These are phyloP conservation scores for Arabis hirsuta DNA, from an alignment of 345 rosid species.

Conservation along the genomic window DNA sequence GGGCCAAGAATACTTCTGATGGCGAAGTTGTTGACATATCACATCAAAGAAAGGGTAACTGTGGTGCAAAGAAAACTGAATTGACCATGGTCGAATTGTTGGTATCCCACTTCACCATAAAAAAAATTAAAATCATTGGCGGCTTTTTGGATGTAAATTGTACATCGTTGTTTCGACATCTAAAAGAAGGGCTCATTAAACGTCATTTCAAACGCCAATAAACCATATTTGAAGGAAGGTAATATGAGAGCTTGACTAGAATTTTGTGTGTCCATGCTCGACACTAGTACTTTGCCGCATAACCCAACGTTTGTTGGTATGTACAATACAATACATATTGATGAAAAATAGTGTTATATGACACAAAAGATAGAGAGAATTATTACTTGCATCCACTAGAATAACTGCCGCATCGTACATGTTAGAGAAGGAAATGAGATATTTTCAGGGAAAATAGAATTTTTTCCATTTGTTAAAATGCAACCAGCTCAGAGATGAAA, in stretches of 20 bases:
- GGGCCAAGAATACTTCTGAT: background rate
- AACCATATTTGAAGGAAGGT: background rate
- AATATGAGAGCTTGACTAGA: background rate
- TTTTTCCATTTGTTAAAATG: slow-evolving; percentile 1
- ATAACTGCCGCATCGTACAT: too few species aligned
- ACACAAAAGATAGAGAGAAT: too few species aligned
- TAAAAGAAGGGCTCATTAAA: too few species aligned
- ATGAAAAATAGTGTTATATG: too few species aligned
- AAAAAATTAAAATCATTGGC: background rate
- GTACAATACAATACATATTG: too few species aligned
- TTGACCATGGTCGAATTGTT: background rate
- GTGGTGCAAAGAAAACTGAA: background rate
- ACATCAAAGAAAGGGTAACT: background rate
- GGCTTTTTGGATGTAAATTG: too few species aligned
- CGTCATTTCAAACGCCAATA: background rate
- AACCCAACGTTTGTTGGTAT: background rate
- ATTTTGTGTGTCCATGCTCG: slow-evolving; percentile 2
- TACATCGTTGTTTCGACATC: background rate
- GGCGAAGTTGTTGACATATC: background rate
- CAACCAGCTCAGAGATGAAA: background rate
- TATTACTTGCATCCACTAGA: too few species aligned
- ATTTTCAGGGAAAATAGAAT: too few species aligned
- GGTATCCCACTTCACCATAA: background rate
- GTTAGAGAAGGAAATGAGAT: slow-evolving; percentile 6
- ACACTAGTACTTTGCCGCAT: background rate